A percentile compares a stretch with the other conserved stretches of the same genome.
These are phyloP conservation scores for Gonium pectorale DNA, from an alignment of 139 green algal genomes.

Conservation along the genomic window DNA sequence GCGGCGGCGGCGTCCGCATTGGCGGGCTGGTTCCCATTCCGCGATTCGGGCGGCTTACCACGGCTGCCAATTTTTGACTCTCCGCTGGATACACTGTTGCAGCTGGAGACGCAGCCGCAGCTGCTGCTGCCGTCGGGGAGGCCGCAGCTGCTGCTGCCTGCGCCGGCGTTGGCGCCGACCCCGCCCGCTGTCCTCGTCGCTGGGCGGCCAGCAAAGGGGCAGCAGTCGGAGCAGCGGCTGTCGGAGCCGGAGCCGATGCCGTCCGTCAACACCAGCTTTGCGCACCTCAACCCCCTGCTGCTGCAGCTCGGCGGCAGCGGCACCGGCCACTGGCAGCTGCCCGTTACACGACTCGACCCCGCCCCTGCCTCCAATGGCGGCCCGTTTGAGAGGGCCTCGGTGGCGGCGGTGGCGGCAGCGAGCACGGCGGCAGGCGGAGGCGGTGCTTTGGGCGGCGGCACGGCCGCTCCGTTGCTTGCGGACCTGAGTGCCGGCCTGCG, in stretches of 20 bases:
- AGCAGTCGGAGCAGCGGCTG: background rate
- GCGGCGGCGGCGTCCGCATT: background rate
- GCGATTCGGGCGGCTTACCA: constrained; percentile 4
- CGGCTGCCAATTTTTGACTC: background rate
- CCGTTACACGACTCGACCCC: too few species aligned
- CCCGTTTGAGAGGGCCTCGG: too few species aligned
- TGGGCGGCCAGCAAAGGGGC: background rate
- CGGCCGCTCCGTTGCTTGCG: too few species aligned
- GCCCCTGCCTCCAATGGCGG: too few species aligned
- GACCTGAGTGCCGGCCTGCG: too few species aligned
- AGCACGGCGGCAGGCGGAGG: too few species aligned
- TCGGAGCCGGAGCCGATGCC: background rate
- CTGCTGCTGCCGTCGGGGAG: too few species aligned
- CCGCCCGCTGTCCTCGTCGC: background rate
- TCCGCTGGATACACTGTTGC: background rate
- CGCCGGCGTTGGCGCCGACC: background rate
- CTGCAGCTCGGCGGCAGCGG: background rate
- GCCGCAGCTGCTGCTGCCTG: background rate
- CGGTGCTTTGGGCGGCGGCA: too few species aligned
- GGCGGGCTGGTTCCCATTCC: constrained; percentile 32
- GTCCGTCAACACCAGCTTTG: constrained; percentile 5
- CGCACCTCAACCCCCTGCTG: constrained; percentile 30
- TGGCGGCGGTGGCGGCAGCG: too few species aligned
- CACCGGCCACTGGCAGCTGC: too few species aligned
- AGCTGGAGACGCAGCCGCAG: background rate